A percentile compares a stretch with the other conserved stretches of the same genome.
phyloP scores from a whole-genome alignment of 192 early-diverging fungal species.

The Linnemannia hyalina region DNA sequence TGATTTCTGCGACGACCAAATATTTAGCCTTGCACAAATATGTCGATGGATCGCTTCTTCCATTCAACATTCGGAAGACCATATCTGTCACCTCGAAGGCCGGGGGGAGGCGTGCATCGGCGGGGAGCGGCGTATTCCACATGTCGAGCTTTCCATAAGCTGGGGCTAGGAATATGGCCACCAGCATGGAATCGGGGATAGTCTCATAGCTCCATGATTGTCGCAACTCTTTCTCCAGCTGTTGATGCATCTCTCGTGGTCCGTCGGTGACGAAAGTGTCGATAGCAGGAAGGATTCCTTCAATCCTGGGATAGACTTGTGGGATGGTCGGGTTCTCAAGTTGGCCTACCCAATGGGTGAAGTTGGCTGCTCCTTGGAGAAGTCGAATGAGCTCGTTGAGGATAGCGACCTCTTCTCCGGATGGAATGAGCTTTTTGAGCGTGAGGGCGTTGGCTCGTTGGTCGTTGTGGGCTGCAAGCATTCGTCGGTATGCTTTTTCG shows the following conservation, averaged over 20 bases:
- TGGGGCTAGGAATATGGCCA: not conserved
- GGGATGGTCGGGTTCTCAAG: slow-evolving; percentile 3
- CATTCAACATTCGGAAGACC: slow-evolving; percentile 1
- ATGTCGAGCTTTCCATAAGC: slow-evolving; percentile 1
- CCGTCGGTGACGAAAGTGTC: not conserved
- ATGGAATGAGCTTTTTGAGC: not conserved
- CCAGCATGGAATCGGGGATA: not conserved
- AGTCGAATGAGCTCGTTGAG: not conserved
- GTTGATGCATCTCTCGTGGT: not conserved
- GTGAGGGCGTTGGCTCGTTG: not conserved
- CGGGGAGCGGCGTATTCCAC: not conserved
- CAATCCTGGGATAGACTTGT: slow-evolving; percentile 15
- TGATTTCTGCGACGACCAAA: not conserved
- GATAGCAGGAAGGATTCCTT: not conserved
- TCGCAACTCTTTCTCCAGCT: not conserved
- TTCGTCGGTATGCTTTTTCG: not conserved
- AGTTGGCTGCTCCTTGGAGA: slow-evolving; percentile 1
- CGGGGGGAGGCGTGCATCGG: not conserved
- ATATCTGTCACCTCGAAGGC: not conserved
- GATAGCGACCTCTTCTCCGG: not conserved
- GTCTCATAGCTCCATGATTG: not conserved
- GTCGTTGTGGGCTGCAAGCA: not conserved
- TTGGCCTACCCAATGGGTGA: slow-evolving; percentile 15
- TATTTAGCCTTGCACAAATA: not conserved
- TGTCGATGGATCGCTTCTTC: not conserved